phyloP scores from a whole-genome alignment of 768 basidiomycete genomes.

The Boletus edulis region DNA sequence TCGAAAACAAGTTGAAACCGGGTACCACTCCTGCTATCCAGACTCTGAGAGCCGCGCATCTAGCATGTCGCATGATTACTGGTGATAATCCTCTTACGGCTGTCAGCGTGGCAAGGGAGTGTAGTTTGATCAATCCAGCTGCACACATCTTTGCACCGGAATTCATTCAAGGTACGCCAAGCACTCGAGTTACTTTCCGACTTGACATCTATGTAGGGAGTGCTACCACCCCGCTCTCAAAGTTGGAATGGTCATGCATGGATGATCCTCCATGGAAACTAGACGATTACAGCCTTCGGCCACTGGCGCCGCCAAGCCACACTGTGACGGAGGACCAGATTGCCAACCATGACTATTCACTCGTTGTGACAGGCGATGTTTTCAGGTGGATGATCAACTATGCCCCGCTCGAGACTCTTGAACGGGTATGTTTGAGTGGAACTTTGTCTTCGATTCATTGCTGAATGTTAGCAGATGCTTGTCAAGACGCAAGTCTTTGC shows the following conservation, averaged over 20 bases:
- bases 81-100: conserved; percentile 97
- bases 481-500: conserved; percentile 96
- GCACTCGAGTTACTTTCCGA: neutral
- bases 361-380: conserved; percentile 91
- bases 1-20: conserved; percentile 96
- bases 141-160: conserved; percentile 85
- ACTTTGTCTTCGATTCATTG: neutral
- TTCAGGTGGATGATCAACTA: conserved; percentile 99
- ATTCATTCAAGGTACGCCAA: conserved; percentile 63
- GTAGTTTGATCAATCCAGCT: conserved; percentile 81
- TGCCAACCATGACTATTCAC: conserved; percentile 81
- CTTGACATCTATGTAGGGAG: conserved; percentile 44
- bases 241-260: conserved; percentile 87
- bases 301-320: conserved; percentile 67
- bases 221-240: conserved; percentile 49
- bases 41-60: conserved; percentile 81
- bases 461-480: conserved; percentile 70
- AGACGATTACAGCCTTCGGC: conserved; percentile 86
- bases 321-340: conserved; percentile 69
- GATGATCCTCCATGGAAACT: conserved; percentile 84
- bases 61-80: conserved; percentile 97
- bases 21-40: conserved; percentile 91
- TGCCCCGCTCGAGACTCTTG: conserved; percentile 89
- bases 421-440: conserved; percentile 53
- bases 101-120: conserved; percentile 95